Percentiles rank a stretch among this genome's conserved stretches.
These are phyloP conservation scores for Stephanocyclus meneghinianus DNA, from an alignment of 352 stramenopile genomes.

Conservation along the genomic window DNA sequence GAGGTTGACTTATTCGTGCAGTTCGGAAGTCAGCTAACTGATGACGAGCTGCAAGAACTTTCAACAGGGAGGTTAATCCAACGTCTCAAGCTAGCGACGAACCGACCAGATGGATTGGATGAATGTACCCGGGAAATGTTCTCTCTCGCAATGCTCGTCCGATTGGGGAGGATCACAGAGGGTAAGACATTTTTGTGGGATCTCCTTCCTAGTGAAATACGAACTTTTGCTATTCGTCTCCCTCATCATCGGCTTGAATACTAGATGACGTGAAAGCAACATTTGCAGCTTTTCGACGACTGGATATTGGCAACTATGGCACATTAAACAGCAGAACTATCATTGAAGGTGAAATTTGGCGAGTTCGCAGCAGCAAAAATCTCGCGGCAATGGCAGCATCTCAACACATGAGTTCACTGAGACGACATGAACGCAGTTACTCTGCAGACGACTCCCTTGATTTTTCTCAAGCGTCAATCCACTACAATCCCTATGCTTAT, in stretches of 20 bases:
- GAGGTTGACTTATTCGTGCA: conserved; percentile 14
- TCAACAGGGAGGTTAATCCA: conserved; percentile 79
- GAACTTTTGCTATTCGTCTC: neutral
- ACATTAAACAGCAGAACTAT: conserved; percentile 78
- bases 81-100: conserved; percentile 68
- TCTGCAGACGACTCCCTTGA: neutral
- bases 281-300: conserved; percentile 76
- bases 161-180: conserved; percentile 79
- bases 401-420: neutral
- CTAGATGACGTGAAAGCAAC: conserved; percentile 75
- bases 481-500: conserved; percentile 18
- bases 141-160: conserved; percentile 81
- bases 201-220: neutral
- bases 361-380: conserved; percentile 42
- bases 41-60: conserved; percentile 77
- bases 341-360: conserved; percentile 75
- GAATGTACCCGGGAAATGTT: conserved; percentile 85
- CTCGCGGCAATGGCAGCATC: conserved; percentile 25
- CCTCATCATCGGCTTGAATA: neutral
- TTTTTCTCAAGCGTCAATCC: conserved; percentile 10
- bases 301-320: conserved; percentile 79
- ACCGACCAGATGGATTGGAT: conserved; percentile 70
- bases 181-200: neutral
- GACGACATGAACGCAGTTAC: conserved; percentile 5
- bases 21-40: conserved; percentile 79